Evolutionary conservation across 805 yeast species (phyloP).

Genomic region (Pichia californica): DNA sequence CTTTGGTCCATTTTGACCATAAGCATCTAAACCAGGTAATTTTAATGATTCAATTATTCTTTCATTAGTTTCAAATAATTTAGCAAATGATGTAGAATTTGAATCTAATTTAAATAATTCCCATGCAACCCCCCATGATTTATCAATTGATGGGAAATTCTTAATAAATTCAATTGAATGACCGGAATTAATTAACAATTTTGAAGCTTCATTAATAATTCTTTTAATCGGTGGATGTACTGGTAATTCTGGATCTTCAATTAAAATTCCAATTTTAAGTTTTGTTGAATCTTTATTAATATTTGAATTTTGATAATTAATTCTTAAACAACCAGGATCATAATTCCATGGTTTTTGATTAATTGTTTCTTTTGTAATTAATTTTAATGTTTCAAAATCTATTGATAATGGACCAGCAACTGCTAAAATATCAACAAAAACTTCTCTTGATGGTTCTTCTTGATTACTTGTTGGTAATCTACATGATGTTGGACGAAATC

Average conservation of each 20-base stretch:
- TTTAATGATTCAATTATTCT: constrained; percentile 55
- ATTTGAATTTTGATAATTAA: constrained; percentile 45
- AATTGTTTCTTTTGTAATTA: constrained; percentile 55
- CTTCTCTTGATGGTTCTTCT: constrained; percentile 51
- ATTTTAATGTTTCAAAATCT: constrained; percentile 56
- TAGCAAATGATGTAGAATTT: neutral
- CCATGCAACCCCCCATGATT: neutral
- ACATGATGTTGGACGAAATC: constrained; percentile 53
- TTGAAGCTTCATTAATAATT: constrained; percentile 28
- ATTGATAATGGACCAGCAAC: constrained; percentile 62
- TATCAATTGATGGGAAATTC: neutral
- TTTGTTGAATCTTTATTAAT: constrained; percentile 26
- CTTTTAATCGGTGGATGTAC: constrained; percentile 64
- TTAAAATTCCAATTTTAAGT: constrained; percentile 54
- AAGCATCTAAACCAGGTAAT: constrained; percentile 51
- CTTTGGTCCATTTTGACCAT: constrained; percentile 34
- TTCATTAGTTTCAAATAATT: neutral
- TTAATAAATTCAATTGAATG: neutral
- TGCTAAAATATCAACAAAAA: constrained; percentile 56
- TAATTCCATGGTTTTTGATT: constrained; percentile 54
- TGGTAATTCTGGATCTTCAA: constrained; percentile 56
- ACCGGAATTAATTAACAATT: neutral
- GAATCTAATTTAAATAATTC: neutral
- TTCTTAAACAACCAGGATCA: constrained; percentile 38
- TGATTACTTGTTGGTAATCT: constrained; percentile 41